phyloP scores from a whole-genome alignment of 495 filamentous ascomycete genomes.

The Chaetomium cochliodes region DNA sequence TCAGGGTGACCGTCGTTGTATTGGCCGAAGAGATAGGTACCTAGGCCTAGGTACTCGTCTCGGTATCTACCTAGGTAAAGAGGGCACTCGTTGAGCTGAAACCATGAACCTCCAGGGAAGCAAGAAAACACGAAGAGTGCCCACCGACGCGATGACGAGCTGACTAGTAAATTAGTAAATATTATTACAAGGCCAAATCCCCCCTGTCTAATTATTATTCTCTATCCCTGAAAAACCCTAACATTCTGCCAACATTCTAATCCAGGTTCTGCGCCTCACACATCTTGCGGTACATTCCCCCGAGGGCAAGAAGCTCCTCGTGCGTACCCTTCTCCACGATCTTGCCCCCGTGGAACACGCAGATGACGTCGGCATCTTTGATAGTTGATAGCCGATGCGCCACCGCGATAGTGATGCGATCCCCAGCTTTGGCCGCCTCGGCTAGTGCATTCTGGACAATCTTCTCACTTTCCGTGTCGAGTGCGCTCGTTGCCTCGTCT shows the following conservation, averaged over 20 bases:
- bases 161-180: no score
- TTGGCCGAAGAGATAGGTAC: no score
- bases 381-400: constrained; percentile 60
- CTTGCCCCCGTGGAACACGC: constrained; percentile 48
- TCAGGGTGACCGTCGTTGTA: no score
- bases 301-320: constrained; percentile 42
- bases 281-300: constrained; percentile 47
- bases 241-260: background rate
- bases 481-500: constrained; percentile 72
- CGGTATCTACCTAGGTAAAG: no score
- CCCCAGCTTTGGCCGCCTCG: constrained; percentile 50
- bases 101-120: no score
- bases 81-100: no score
- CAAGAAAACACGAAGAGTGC: no score
- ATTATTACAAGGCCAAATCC: no score
- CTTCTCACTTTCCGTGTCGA: constrained; percentile 73
- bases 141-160: no score
- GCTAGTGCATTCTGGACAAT: constrained; percentile 68
- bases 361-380: constrained; percentile 54
- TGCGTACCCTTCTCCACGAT: constrained; percentile 54
- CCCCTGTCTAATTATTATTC: background rate
- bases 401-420: constrained; percentile 67
- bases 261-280: constrained; percentile 36
- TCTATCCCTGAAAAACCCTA: no score
- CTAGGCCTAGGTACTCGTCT: no score